Percentiles rank a stretch among this genome's conserved stretches.
These are phyloP conservation scores for Podospora sp. DNA, from an alignment of 495 filamentous ascomycete genomes.

Conservation along the genomic window DNA sequence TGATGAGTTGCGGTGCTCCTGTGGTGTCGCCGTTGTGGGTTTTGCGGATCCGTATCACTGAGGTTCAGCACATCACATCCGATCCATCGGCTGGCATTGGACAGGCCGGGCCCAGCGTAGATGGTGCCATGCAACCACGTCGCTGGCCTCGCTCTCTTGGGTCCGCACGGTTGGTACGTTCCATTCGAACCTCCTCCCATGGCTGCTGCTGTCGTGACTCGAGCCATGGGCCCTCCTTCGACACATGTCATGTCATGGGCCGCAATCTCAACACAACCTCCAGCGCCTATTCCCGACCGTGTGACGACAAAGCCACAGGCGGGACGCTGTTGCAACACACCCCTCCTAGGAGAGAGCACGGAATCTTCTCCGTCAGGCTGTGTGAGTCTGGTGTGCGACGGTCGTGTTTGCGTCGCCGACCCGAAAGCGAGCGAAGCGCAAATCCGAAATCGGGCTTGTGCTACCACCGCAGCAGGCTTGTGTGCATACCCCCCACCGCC, in stretches of 20 bases:
- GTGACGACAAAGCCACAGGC: neutral
- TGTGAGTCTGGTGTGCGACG: neutral
- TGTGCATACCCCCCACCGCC: neutral
- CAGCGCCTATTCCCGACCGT: neutral
- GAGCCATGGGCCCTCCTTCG: neutral
- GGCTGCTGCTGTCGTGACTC: neutral
- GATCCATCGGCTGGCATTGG: neutral
- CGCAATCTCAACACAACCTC: neutral
- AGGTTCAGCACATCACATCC: neutral
- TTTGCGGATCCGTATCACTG: neutral
- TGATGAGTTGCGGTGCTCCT: neutral
- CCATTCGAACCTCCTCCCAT: neutral
- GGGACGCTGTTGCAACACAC: neutral
- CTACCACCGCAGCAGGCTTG: neutral
- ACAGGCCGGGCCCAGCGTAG: neutral
- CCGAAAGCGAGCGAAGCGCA: neutral
- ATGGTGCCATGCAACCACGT: constrained; percentile 8
- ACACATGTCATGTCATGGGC: constrained; percentile 9
- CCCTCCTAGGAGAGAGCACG: neutral
- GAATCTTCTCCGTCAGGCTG: neutral
- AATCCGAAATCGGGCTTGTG: neutral
- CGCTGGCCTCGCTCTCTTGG: neutral
- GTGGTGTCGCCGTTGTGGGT: neutral
- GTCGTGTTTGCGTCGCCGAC: neutral
- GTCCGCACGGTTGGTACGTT: neutral